These are phyloP conservation scores for Crucibulum laeve DNA, from an alignment of 768 basidiomycete species.

Conservation along the genomic window DNA sequence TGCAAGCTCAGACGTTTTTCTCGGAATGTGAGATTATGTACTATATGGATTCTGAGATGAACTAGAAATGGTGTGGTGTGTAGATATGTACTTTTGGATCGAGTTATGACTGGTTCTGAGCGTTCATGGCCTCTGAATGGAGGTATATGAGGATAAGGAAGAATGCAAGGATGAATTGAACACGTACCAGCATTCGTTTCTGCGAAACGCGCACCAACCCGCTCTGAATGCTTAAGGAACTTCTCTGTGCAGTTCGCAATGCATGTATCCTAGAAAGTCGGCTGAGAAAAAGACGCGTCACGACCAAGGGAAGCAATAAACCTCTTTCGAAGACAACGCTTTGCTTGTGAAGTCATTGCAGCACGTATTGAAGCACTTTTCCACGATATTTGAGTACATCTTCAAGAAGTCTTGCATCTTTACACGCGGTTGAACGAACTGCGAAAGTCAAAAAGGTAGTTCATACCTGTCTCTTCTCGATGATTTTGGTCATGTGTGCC, in stretches of 20 bases:
- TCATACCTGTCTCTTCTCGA: constrained; percentile 93
- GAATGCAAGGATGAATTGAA: too few relatives aligned
- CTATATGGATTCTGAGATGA: too few relatives aligned
- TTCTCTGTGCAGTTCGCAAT: constrained; percentile 95
- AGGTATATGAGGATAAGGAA: too few relatives aligned
- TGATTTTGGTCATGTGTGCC: constrained; percentile 91
- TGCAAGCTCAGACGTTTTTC: too few relatives aligned
- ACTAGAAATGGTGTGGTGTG: too few relatives aligned
- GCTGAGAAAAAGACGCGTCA: constrained; percentile 1
- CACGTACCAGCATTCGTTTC: constrained; percentile 86
- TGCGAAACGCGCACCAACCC: constrained; percentile 88
- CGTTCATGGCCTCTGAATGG: too few relatives aligned
- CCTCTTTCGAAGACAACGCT: constrained; percentile 91
- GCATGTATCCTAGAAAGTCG: constrained; percentile 67
- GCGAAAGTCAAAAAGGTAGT: background rate
- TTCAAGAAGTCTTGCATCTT: constrained; percentile 99
- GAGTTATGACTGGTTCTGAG: too few relatives aligned
- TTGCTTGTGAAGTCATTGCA: constrained; percentile 97
- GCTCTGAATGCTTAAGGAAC: constrained; percentile 94
- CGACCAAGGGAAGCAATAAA: constrained; percentile 17
- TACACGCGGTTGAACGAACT: background rate
- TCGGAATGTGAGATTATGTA: too few relatives aligned
- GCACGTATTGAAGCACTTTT: constrained; percentile 93
- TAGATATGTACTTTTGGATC: too few relatives aligned
- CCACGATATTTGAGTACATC: constrained; percentile 92